These are phyloP conservation scores for Hibiscus syriacus DNA, from an alignment of 345 rosid genomes.

Conservation along the genomic window DNA sequence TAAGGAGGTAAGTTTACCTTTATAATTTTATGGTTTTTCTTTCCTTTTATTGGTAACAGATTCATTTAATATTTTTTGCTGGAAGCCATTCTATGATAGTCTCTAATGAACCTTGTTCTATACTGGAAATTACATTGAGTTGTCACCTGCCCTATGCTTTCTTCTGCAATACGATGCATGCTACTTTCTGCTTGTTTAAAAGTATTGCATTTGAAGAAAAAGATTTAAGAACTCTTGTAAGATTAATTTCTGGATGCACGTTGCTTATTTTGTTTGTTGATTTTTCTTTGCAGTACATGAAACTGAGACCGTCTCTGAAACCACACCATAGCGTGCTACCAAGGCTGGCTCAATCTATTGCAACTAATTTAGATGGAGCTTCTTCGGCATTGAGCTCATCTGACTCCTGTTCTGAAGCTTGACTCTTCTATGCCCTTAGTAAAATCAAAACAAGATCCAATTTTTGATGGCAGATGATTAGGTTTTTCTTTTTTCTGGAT, in stretches of 20 bases:
- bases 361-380: slow-evolving; percentile 28
- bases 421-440: slow-evolving; percentile 17
- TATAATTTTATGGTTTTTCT: neutral
- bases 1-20: slow-evolving; percentile 41
- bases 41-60: neutral
- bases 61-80: neutral
- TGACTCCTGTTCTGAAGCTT: slow-evolving; percentile 32
- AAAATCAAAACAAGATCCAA: slow-evolving; percentile 26
- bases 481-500: slow-evolving; percentile 11
- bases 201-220: neutral
- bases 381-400: slow-evolving; percentile 30
- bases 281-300: slow-evolving; percentile 37
- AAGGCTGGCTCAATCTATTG: slow-evolving; percentile 33
- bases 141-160: neutral
- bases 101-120: neutral
- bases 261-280: neutral
- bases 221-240: neutral
- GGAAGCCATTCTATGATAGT: neutral
- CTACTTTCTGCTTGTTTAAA: neutral
- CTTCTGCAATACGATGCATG: neutral
- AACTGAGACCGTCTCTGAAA: slow-evolving; percentile 33
- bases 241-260: neutral
- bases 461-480: slow-evolving; percentile 46
- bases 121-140: neutral
- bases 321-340: too few species aligned